A percentile compares a stretch with the other conserved stretches of the same genome.
Evolutionary conservation across 176 grass and related monocot genomes (phyloP).

Genomic region (Bromus sterilis): DNA sequence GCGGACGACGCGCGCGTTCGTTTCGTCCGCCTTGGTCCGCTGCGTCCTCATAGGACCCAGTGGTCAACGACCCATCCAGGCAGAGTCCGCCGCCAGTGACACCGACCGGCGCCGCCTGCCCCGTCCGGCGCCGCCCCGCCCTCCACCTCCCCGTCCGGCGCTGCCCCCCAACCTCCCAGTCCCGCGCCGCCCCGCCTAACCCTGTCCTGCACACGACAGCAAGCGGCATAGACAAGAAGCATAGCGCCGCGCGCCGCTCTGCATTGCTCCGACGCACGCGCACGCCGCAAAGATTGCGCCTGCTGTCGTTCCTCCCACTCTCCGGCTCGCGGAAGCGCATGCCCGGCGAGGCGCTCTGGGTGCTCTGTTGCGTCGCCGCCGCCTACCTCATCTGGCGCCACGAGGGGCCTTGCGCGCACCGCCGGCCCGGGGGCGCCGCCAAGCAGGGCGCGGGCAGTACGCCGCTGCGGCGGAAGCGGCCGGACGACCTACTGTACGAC

Average conservation of each 20-base stretch:
- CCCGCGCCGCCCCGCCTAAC: too few relatives aligned
- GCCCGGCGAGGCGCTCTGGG: slow-evolving; percentile 18
- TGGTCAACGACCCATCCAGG: too few relatives aligned
- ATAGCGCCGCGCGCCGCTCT: neutral
- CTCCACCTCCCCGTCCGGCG: too few relatives aligned
- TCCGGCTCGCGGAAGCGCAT: neutral
- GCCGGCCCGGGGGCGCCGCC: neutral
- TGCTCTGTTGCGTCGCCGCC: slow-evolving; percentile 44
- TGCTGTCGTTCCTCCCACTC: too few relatives aligned
- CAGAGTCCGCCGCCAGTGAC: too few relatives aligned
- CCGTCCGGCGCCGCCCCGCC: too few relatives aligned
- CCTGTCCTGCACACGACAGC: neutral
- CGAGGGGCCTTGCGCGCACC: slow-evolving; percentile 37
- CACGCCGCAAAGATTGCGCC: neutral
- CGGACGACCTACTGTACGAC: slow-evolving; percentile 36
- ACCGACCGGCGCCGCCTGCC: too few relatives aligned
- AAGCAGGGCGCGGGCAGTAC: too few relatives aligned
- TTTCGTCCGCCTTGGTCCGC: too few relatives aligned
- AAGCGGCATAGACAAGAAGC: neutral
- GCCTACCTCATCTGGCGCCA: slow-evolving; percentile 55
- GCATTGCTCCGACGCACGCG: neutral
- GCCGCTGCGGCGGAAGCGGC: neutral
- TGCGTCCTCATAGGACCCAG: too few relatives aligned
- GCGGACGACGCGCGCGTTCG: too few relatives aligned
- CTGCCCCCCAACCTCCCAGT: too few relatives aligned